phyloP scores from a whole-genome alignment of 2,329 filamentous ascomycete species.

The Cryphonectria radicalis region DNA sequence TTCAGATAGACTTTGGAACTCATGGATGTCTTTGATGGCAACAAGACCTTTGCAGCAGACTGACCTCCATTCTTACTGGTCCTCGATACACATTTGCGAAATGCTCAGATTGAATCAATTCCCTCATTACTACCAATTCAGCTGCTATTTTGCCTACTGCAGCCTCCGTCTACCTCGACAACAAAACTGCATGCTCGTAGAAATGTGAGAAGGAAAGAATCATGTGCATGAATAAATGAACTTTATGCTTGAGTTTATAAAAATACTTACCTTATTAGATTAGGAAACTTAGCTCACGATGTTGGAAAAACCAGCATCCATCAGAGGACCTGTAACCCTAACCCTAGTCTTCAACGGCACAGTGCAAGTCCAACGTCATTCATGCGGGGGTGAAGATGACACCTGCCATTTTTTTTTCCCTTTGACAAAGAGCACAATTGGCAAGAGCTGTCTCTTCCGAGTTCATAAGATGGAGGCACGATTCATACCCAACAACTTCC shows the following conservation, averaged over 20 bases:
- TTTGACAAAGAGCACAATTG: background rate
- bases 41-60: background rate
- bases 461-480: conserved; percentile 21
- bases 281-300: background rate
- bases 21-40: background rate
- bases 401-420: background rate
- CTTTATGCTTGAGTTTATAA: background rate
- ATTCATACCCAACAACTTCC: conserved; percentile 42
- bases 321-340: background rate
- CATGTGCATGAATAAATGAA: background rate
- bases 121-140: no score
- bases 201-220: background rate
- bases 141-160: background rate
- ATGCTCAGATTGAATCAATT: no score
- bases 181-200: background rate
- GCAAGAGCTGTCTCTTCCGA: background rate
- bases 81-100: no score
- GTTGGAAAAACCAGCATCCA: background rate
- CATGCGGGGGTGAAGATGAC: background rate
- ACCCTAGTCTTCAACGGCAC: background rate
- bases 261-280: no score
- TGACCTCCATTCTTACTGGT: no score
- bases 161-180: background rate
- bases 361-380: background rate
- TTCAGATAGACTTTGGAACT: background rate